Conservation (phyloP, 306 rosid species). For the Glycine tomentella region DNA sequence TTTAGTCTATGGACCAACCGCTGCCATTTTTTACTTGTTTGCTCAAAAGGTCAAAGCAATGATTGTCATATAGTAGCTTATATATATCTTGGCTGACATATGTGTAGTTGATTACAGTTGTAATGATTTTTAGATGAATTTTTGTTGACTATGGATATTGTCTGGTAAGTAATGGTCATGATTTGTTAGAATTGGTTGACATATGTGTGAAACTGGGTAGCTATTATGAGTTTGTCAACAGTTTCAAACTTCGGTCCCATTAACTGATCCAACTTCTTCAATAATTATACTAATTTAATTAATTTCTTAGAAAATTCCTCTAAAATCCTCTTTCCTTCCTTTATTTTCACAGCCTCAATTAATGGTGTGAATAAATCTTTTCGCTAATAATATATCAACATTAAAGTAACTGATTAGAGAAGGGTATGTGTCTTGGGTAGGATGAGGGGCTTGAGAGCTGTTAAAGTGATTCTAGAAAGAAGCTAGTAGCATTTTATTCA, state of each 20-base stretch:
- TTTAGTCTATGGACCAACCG: constrained; percentile 27
- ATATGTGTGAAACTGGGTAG: constrained; percentile 45
- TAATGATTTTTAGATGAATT: constrained; percentile 43
- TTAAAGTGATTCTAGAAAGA: not conserved
- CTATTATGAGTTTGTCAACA: constrained; percentile 41
- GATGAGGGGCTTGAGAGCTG: not conserved
- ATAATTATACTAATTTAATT: not conserved
- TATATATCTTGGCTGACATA: constrained; percentile 6
- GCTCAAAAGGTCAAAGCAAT: constrained; percentile 42
- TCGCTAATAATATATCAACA: no score
- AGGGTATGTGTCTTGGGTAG: no score
- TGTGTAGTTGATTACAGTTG: constrained; percentile 58
- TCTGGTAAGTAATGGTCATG: constrained; percentile 58
- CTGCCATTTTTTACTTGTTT: constrained; percentile 39
- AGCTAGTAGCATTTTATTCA: not conserved
- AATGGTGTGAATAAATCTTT: not conserved
- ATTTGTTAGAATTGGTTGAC: constrained; percentile 69
- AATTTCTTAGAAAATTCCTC: not conserved
- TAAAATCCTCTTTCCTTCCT: not conserved
- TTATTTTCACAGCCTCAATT: constrained; percentile 3
- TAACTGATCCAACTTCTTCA: constrained; percentile 40
- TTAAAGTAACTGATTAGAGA: no score
- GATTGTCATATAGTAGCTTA: constrained; percentile 4
- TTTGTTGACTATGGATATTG: constrained; percentile 58
- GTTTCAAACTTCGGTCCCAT: constrained; percentile 55